These are phyloP conservation scores for Ramaria sp. DNA, from an alignment of 768 basidiomycete species.

Conservation along the genomic window DNA sequence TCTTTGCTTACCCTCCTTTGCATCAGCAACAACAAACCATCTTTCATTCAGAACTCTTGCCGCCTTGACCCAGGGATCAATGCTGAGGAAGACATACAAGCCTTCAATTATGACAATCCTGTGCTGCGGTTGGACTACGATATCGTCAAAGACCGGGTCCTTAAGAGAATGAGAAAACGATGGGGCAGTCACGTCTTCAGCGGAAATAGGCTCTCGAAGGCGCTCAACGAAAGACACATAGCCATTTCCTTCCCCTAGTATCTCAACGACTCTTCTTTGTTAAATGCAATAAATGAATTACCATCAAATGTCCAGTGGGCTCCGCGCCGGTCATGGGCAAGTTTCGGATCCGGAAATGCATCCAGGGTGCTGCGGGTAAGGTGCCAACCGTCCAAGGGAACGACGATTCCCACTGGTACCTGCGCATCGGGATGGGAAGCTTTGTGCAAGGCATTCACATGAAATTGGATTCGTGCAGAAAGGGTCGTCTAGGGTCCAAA, in stretches of 20 bases:
- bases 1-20: conserved; percentile 42
- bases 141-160: conserved; percentile 59
- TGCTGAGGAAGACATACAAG: conserved; percentile 71
- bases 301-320: conserved; percentile 89
- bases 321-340: conserved; percentile 73
- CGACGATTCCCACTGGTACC: conserved; percentile 39
- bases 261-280: background rate
- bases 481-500: conserved; percentile 4
- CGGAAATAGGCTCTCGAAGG: conserved; percentile 3
- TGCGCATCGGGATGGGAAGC: conserved; percentile 7
- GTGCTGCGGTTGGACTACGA: conserved; percentile 49
- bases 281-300: conserved; percentile 8
- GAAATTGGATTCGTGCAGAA: conserved; percentile 7
- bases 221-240: background rate
- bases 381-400: conserved; percentile 92
- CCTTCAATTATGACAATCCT: conserved; percentile 84
- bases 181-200: conserved; percentile 43
- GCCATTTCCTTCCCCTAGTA: background rate
- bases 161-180: conserved; percentile 84
- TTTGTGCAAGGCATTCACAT: conserved; percentile 2
- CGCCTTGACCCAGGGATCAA: conserved; percentile 62
- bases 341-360: conserved; percentile 58
- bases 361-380: conserved; percentile 70
- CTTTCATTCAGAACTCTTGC: conserved; percentile 61
- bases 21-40: conserved; percentile 58